Base-by-base conservation (phyloP, 164 flowering plant species). In the Buxus sempervirens region DNA sequence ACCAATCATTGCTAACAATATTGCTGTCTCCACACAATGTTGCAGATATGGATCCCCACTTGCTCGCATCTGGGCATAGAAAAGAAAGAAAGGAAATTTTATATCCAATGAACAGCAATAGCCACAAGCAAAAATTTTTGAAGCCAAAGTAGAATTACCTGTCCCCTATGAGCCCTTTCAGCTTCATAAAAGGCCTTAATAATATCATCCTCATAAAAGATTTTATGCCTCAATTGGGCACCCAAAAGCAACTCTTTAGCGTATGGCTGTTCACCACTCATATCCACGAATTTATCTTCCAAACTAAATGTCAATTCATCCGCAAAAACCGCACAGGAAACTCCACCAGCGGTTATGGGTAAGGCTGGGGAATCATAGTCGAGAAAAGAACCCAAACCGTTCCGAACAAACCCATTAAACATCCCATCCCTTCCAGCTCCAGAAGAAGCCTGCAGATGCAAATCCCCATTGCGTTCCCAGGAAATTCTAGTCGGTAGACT, bases 31-130 rank as follows among this genome's bases (percentile, higher is more conserved):
- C 71, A 90, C 88, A 60, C 99, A 95, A 77, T 95, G 99, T 76
- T 86, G 91, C 84, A 95, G 75, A 78, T 95, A 95, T 19, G 96
- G 97, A 84, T 89, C 95, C 24, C 99, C 99, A 76, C 93, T 95
- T 9, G 88, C 94, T 28, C 99, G 74, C 88, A 85, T 82, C 99
- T 95, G 67, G 74, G 38, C n/a, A 32, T 32, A 7, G 38, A 82
- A 73, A 14, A 13, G n/a, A 69, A 54, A 36, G 54, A 36, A 15
- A 4, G 15, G 48, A 72, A 64, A 36, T 13, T 36, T 2, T 62
- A 28, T 59, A 72, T 53, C 36, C 42, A 63, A 9, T 23, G 23
- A 13, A 66, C 41, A 15, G 58, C 10, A 58, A 63, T 7, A 9
- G 2, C 51, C 5, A 48, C 14, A 24, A 65, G 20, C 60, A 57